Conservation (phyloP, 352 stramenopile genomes). For the Phytophthora melonis region DNA sequence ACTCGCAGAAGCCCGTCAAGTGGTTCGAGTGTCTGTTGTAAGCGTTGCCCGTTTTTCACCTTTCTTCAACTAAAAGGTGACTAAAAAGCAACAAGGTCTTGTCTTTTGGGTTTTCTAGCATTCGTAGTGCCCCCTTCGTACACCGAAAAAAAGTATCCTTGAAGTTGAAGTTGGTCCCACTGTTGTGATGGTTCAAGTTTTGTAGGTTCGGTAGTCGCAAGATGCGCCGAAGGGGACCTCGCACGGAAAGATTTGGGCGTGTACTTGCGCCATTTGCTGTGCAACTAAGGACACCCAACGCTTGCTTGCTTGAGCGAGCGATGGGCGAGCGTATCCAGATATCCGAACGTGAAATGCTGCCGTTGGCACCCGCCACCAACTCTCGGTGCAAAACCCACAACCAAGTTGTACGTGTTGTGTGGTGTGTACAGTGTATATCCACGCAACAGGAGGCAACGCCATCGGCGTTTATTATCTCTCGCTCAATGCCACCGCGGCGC, state of each 20-base stretch:
- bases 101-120: background rate
- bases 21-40: conserved; percentile 47
- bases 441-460: background rate
- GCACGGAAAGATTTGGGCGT: too few species aligned
- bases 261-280: background rate
- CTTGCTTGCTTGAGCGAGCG: background rate
- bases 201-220: too few species aligned
- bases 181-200: background rate
- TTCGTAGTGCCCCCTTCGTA: background rate
- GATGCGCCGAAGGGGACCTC: too few species aligned
- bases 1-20: conserved; percentile 43
- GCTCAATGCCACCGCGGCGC: background rate
- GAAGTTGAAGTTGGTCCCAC: conserved; percentile 1
- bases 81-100: conserved; percentile 1
- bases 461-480: background rate
- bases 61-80: background rate
- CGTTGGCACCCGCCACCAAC: background rate
- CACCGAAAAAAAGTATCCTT: background rate
- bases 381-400: background rate
- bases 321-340: background rate
- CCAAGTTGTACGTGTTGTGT: too few species aligned
- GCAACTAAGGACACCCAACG: background rate
- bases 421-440: too few species aligned
- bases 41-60: background rate
- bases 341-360: background rate